phyloP scores from a whole-genome alignment of 371 early-diverging fungal genomes.

The Fennellomyces sp. region DNA sequence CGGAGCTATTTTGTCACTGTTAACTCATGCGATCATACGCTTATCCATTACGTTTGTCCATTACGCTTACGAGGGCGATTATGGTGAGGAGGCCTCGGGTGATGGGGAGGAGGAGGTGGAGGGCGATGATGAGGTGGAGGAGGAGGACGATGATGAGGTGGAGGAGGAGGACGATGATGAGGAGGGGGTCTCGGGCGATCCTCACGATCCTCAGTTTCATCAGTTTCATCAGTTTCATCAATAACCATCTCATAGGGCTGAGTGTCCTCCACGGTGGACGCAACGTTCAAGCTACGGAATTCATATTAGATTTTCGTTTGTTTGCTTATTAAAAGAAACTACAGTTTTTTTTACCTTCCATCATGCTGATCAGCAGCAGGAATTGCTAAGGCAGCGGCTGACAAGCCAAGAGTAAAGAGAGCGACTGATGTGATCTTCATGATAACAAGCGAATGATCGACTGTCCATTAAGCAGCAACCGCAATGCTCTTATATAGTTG shows the following conservation, averaged over 20 bases:
- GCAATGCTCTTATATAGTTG: not conserved
- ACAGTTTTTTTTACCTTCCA: not conserved
- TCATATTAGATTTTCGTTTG: not conserved
- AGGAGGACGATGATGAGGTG: not conserved
- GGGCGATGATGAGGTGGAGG: not conserved
- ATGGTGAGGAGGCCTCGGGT: too few species aligned
- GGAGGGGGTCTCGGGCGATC: not conserved
- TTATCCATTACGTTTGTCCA: too few species aligned
- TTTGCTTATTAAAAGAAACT: not conserved
- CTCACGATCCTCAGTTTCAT: not conserved
- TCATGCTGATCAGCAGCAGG: not conserved
- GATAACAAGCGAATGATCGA: too few species aligned
- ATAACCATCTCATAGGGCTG: not conserved
- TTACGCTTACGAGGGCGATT: too few species aligned
- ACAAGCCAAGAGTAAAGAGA: slow-evolving; percentile 1
- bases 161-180: not conserved
- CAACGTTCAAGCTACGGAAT: not conserved
- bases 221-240: not conserved
- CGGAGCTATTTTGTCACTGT: too few species aligned
- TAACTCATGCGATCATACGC: too few species aligned
- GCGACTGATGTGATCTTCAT: not conserved
- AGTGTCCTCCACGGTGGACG: not conserved
- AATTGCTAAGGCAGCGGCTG: not conserved
- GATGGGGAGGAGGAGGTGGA: not conserved
- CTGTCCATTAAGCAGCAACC: not conserved